Evolutionary conservation across 139 green algal species (phyloP), one percentile per base, ranked within the genome.

Genomic region (Picocystis salinarum): DNA sequence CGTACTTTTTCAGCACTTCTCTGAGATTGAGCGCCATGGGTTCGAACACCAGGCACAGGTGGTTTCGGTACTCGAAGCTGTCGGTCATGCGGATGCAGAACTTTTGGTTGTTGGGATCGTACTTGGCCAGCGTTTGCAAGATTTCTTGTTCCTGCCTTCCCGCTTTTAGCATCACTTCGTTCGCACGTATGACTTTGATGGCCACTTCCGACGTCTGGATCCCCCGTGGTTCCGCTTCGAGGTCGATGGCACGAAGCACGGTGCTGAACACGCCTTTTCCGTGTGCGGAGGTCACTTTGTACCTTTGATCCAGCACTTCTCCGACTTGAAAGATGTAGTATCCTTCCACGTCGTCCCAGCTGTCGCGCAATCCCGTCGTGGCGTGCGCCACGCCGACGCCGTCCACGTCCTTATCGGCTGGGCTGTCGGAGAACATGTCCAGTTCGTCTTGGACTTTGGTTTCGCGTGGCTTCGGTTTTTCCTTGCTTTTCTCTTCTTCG

Each of bases 301-400:
- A 90, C 6, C 82, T 65, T 5, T 44, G 53, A 26, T 83, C 71
- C 33, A 95, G 69, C 17, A 93, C 50, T 58, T 95, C 87, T 22
- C 88, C 75, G 18, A 88, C 74, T 50, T 82, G 71, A 60, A 92
- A 93, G 34, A 86, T 81, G 72, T 95, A 95, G 66, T 95, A 95
- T 33, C 85, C 85, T 45, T 95, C 83, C 1, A 67, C 55, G 50
- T 95, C 85, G 42, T 95, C 85, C 49, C 84, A 93, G 34, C 71
- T 78, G 55, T 95, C 85, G 12, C 53, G 42, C 34, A 93, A 59
- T 11, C 39, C 55, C 20, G 26, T 30, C 2, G 42, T 39, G 36
- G 28, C 39, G 52, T 53, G 33, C 29, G 19, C 52, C 13, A 37
- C 31, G 31, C 31, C 31, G 31, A 13, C 31, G 13, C 15, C 15